A percentile compares a stretch with the other conserved stretches of the same genome.
Evolutionary conservation across 345 rosid species (phyloP).

Genomic region (Gossypioides kirkii): DNA sequence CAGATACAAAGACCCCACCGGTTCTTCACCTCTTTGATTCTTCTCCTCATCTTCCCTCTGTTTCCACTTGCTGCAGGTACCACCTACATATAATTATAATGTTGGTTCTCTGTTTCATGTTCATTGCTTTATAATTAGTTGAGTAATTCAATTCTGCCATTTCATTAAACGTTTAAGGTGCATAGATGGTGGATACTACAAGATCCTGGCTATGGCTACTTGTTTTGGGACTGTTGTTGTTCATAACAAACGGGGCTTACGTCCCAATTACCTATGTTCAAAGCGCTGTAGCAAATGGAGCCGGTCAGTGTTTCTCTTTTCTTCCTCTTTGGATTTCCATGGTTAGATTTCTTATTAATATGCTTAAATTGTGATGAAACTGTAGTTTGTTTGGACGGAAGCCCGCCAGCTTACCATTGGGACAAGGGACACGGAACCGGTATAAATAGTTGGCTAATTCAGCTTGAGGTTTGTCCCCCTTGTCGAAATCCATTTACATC

Average conservation of each 20-base stretch:
- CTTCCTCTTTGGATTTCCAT: neutral
- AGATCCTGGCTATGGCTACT: constrained; percentile 40
- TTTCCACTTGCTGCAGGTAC: constrained; percentile 5
- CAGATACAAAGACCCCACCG: neutral
- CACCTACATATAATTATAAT: neutral
- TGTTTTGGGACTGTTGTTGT: constrained; percentile 33
- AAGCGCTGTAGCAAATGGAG: constrained; percentile 75
- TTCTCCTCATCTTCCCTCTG: neutral
- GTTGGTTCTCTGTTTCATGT: constrained; percentile 10
- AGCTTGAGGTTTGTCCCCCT: constrained; percentile 60
- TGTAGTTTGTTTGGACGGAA: constrained; percentile 94
- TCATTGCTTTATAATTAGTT: neutral
- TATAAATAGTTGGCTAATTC: constrained; percentile 72
- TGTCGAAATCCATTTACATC: neutral
- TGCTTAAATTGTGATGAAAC: neutral
- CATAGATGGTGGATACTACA: constrained; percentile 59
- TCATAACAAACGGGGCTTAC: constrained; percentile 40
- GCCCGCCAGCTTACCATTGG: constrained; percentile 90
- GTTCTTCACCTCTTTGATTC: neutral
- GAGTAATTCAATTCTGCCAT: neutral
- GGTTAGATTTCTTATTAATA: neutral
- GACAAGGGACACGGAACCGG: constrained; percentile 78
- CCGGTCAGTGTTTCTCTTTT: constrained; percentile 38
- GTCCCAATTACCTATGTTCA: constrained; percentile 53
- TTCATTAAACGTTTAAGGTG: constrained; percentile 6